Evolutionary conservation across 148 eudicot genomes (phyloP).

Genomic region (Cornus controversa): DNA sequence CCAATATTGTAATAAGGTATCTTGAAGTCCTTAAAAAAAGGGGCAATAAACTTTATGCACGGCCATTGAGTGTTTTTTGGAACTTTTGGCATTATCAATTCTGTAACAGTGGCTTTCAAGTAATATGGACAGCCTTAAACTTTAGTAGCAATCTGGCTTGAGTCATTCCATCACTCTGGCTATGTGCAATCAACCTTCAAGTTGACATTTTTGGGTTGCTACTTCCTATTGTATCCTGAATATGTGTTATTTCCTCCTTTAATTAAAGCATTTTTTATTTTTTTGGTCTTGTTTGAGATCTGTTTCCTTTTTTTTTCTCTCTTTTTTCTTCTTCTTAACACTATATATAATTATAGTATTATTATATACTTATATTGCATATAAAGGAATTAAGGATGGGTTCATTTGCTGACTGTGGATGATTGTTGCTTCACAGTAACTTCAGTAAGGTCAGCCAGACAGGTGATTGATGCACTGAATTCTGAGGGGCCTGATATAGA

Average conservation of each 20-base stretch:
- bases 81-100: too few relatives aligned
- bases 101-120: too few relatives aligned
- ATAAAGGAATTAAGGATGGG: background rate
- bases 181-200: background rate
- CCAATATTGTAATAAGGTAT: too few relatives aligned
- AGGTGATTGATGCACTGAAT: constrained; percentile 93
- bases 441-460: constrained; percentile 85
- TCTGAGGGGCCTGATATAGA: constrained; percentile 94
- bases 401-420: constrained; percentile 6
- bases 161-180: background rate
- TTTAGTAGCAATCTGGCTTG: background rate
- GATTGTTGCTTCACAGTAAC: constrained; percentile 59
- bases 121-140: background rate
- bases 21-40: too few relatives aligned
- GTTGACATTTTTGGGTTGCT: too few relatives aligned
- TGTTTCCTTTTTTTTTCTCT: too few relatives aligned
- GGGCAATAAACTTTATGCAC: too few relatives aligned
- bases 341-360: background rate
- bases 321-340: background rate
- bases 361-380: too few relatives aligned
- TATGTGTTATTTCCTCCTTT: background rate
- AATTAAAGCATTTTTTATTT: constrained; percentile 5
- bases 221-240: background rate
- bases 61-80: background rate
- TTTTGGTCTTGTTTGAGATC: background rate